Evolutionary conservation across 352 stramenopile species (phyloP).

Genomic region (Phytophthora podocarpi): DNA sequence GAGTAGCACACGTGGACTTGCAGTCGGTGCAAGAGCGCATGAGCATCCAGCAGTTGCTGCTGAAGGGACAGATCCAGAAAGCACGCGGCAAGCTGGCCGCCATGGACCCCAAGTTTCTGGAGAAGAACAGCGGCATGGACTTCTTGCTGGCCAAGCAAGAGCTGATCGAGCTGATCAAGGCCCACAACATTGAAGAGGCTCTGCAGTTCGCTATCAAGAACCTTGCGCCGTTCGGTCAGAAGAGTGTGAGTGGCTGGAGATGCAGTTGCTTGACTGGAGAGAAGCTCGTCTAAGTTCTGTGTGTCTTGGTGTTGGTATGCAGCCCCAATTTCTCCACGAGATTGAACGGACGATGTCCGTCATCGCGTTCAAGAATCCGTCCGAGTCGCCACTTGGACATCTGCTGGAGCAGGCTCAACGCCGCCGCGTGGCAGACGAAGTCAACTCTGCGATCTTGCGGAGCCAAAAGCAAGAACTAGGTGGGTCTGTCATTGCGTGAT

Average conservation of each 20-base stretch:
- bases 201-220: slow-evolving; percentile 75
- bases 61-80: slow-evolving; percentile 65
- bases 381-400: slow-evolving; percentile 57
- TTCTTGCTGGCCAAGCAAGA: slow-evolving; percentile 85
- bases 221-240: slow-evolving; percentile 75
- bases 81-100: slow-evolving; percentile 57
- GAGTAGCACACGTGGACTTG: slow-evolving; percentile 67
- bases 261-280: neutral
- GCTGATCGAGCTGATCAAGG: slow-evolving; percentile 82
- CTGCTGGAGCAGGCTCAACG: slow-evolving; percentile 68
- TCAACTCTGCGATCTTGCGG: slow-evolving; percentile 76
- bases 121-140: slow-evolving; percentile 63
- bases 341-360: slow-evolving; percentile 83
- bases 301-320: neutral
- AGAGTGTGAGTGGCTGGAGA: slow-evolving; percentile 52
- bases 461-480: slow-evolving; percentile 79
- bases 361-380: slow-evolving; percentile 75
- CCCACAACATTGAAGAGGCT: slow-evolving; percentile 61
- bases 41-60: slow-evolving; percentile 68
- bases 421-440: slow-evolving; percentile 68
- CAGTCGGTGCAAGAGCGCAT: slow-evolving; percentile 78
- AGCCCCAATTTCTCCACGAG: slow-evolving; percentile 75
- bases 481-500: slow-evolving; percentile 24
- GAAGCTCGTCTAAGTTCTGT: neutral
- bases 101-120: slow-evolving; percentile 67